Percentiles rank a stretch among this genome's conserved stretches.
These are phyloP conservation scores for Vigna reflexopilosa DNA, from an alignment of 306 rosid genomes.

Conservation along the genomic window DNA sequence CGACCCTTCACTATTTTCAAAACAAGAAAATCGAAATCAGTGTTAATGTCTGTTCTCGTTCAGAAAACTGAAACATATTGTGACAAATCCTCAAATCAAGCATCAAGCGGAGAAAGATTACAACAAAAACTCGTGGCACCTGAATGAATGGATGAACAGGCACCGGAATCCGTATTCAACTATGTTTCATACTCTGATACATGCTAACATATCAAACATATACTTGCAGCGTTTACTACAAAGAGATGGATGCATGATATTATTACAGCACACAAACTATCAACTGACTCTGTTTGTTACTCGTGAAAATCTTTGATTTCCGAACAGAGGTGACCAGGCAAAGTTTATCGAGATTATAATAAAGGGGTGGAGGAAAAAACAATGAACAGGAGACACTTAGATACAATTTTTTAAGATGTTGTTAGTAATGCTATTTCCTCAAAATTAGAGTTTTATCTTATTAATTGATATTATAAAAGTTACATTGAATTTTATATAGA, in stretches of 20 bases:
- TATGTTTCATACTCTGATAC: no score
- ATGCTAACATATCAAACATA: no score
- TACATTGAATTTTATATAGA: no score
- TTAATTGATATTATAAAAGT: no score
- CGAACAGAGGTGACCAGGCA: conserved; percentile 11
- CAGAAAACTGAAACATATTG: conserved; percentile 12
- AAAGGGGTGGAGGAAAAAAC: neutral
- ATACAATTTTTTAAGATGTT: neutral
- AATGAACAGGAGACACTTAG: neutral
- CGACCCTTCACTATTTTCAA: conserved; percentile 22
- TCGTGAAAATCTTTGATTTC: neutral
- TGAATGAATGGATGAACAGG: no score
- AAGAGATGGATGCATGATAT: conserved; percentile 28
- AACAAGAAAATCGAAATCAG: conserved; percentile 29
- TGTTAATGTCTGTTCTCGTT: neutral
- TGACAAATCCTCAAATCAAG: neutral
- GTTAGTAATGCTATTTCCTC: neutral
- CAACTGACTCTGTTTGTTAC: conserved; percentile 2
- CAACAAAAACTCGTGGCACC: neutral
- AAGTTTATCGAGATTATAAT: conserved; percentile 7
- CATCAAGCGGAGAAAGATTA: neutral
- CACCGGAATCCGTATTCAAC: neutral
- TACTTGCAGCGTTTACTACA: conserved; percentile 12
- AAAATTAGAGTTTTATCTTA: neutral
- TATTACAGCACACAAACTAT: conserved; percentile 28